A percentile compares a stretch with the other conserved stretches of the same genome.
Conservation (phyloP, 116 monocot species). For the Trichopus zeylanicus region DNA sequence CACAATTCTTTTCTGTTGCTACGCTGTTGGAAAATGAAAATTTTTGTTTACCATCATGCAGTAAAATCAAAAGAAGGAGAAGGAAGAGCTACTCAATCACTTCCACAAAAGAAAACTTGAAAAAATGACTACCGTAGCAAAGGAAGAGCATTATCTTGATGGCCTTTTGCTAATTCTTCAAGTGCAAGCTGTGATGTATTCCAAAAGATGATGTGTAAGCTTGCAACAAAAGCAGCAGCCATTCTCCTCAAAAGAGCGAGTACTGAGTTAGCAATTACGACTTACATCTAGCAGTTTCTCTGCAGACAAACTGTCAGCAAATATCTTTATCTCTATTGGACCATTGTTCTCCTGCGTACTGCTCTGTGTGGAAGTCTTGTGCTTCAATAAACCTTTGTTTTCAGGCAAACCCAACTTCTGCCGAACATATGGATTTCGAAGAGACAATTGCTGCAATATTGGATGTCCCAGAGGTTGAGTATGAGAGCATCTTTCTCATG, state of each 20-base stretch:
- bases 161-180: conserved; percentile 32
- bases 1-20: conserved; percentile 70
- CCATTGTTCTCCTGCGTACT: neutral
- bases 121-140: conserved; percentile 35
- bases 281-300: conserved; percentile 65
- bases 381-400: conserved; percentile 7
- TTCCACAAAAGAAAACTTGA: neutral
- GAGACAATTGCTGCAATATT: conserved; percentile 56
- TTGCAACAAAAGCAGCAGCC: neutral
- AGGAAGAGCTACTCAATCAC: neutral
- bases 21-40: conserved; percentile 23
- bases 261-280: neutral
- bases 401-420: conserved; percentile 35
- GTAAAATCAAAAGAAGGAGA: neutral
- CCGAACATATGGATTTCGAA: conserved; percentile 45
- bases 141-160: conserved; percentile 54
- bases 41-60: neutral
- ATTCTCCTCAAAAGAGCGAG: neutral
- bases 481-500: neutral
- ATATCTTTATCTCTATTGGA: neutral
- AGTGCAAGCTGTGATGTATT: conserved; percentile 39
- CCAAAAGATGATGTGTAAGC: neutral
- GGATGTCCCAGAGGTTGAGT: neutral
- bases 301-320: conserved; percentile 20
- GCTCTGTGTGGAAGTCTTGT: neutral